Evolutionary conservation across 2,329 filamentous ascomycete species (phyloP).

Genomic region (Venturia oleaginea): DNA sequence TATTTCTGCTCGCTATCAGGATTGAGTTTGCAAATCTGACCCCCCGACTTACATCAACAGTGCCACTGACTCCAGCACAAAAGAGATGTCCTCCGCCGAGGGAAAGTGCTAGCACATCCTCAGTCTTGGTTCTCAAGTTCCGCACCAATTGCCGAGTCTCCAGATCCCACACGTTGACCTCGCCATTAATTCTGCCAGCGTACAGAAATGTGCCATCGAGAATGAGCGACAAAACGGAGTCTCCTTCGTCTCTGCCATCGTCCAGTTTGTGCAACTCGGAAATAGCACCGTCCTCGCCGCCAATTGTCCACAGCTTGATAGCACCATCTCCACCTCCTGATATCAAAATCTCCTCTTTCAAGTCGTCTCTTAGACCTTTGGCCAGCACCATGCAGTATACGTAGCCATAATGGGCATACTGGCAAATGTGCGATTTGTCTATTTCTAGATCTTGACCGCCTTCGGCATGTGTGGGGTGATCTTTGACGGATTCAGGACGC

Average conservation of each 20-base stretch:
- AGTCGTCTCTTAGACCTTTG: slow-evolving; percentile 53
- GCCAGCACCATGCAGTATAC: slow-evolving; percentile 93
- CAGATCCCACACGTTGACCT: slow-evolving; percentile 93
- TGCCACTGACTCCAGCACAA: slow-evolving; percentile 83
- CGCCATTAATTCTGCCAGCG: slow-evolving; percentile 75
- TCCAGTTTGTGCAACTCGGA: slow-evolving; percentile 59
- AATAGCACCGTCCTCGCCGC: slow-evolving; percentile 53
- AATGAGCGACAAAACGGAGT: slow-evolving; percentile 65
- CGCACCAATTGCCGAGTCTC: slow-evolving; percentile 86
- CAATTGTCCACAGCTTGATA: slow-evolving; percentile 84
- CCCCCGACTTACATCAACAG: slow-evolving; percentile 58
- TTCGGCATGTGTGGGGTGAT: slow-evolving; percentile 37
- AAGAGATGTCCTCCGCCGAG: slow-evolving; percentile 80
- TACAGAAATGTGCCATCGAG: slow-evolving; percentile 90
- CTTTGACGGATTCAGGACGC: slow-evolving; percentile 51
- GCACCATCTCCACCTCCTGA: slow-evolving; percentile 90
- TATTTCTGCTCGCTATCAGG: slow-evolving; percentile 45
- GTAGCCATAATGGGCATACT: slow-evolving; percentile 92
- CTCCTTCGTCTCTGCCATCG: slow-evolving; percentile 48
- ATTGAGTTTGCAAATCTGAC: not conserved
- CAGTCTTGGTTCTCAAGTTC: slow-evolving; percentile 70
- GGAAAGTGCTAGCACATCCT: slow-evolving; percentile 77
- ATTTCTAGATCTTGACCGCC: slow-evolving; percentile 69
- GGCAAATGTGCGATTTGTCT: slow-evolving; percentile 66
- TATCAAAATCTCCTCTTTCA: slow-evolving; percentile 70